These are phyloP conservation scores for Pseudogymnoascus sp. DNA, from an alignment of 2,329 filamentous ascomycete species.

Conservation along the genomic window DNA sequence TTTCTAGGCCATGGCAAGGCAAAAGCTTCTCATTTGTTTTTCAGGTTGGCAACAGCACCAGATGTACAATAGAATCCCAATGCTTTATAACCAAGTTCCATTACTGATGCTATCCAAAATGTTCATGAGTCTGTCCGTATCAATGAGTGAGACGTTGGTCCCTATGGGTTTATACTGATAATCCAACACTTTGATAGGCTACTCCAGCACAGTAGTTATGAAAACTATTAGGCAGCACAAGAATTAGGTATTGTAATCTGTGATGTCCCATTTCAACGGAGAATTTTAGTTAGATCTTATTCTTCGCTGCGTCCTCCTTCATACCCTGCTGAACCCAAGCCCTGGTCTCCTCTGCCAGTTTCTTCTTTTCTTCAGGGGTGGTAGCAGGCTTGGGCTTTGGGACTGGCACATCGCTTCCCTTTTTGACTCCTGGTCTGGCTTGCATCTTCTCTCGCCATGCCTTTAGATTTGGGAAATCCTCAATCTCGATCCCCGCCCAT, in stretches of 20 bases:
- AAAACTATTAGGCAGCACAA: background rate
- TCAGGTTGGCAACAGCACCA: background rate
- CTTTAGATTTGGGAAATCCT: slow-evolving; percentile 67
- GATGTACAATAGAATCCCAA: slow-evolving; percentile 2
- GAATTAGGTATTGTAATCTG: background rate
- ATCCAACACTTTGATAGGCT: background rate
- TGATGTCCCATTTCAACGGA: background rate
- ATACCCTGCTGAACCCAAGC: slow-evolving; percentile 63
- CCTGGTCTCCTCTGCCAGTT: slow-evolving; percentile 42
- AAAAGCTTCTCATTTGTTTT: background rate
- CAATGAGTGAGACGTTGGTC: background rate
- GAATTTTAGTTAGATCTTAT: background rate
- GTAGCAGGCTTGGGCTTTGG: slow-evolving; percentile 43
- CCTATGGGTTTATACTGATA: background rate
- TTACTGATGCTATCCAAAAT: background rate
- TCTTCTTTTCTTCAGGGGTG: slow-evolving; percentile 46
- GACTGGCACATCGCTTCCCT: slow-evolving; percentile 64
- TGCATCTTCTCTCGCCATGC: slow-evolving; percentile 69
- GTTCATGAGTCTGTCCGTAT: background rate
- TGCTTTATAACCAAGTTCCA: background rate
- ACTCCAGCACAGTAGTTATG: background rate
- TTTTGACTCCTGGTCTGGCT: slow-evolving; percentile 62
- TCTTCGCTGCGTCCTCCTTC: slow-evolving; percentile 52
- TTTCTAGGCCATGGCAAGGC: background rate
- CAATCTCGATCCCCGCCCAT: slow-evolving; percentile 60